phyloP scores from a whole-genome alignment of 2,329 filamentous ascomycete genomes.

The Seiridium unicorne region DNA sequence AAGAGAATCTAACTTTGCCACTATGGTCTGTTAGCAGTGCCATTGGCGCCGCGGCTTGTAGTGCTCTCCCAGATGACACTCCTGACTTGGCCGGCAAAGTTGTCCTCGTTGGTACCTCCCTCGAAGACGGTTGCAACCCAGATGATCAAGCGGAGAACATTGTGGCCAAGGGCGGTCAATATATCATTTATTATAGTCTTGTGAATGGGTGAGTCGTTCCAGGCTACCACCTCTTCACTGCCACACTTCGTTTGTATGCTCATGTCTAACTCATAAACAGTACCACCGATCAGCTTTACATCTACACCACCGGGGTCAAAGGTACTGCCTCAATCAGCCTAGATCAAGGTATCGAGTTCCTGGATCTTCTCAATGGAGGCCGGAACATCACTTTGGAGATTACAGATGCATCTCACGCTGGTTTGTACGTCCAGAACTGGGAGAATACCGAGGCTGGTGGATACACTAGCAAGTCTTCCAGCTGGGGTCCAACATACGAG shows the following conservation, averaged over 20 bases:
- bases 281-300: neutral
- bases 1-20: neutral
- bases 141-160: constrained; percentile 37
- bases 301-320: constrained; percentile 8
- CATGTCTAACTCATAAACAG: neutral
- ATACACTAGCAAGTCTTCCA: constrained; percentile 30
- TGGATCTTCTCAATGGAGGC: constrained; percentile 17
- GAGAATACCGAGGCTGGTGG: constrained; percentile 27
- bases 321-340: constrained; percentile 14
- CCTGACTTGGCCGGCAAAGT: constrained; percentile 38
- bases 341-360: constrained; percentile 19
- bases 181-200: constrained; percentile 37
- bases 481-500: constrained; percentile 47
- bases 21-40: constrained; percentile 13
- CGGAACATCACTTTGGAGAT: constrained; percentile 18
- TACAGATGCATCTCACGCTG: constrained; percentile 9
- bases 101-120: constrained; percentile 31
- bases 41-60: constrained; percentile 29
- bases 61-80: constrained; percentile 32
- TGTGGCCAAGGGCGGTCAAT: constrained; percentile 36
- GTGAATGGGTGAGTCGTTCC: constrained; percentile 13
- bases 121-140: constrained; percentile 31
- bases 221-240: neutral
- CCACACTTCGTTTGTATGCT: no score
- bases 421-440: constrained; percentile 8